Conservation (phyloP, 2,329 filamentous ascomycete species). For the Pyrenophora seminiperda region DNA sequence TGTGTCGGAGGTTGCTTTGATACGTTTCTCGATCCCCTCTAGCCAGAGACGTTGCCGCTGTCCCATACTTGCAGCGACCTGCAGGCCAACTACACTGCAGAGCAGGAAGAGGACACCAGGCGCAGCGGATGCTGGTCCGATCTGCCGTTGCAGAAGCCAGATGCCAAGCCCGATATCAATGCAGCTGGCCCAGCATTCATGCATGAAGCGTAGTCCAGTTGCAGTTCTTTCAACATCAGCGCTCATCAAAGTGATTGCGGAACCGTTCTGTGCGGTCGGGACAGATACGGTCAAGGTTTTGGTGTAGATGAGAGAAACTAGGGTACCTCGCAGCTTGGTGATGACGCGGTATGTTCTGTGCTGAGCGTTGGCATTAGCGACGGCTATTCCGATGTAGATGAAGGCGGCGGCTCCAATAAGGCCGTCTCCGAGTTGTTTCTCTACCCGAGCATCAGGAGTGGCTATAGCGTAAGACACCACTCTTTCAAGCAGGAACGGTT, state of each 20-base stretch:
- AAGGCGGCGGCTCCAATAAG: background rate
- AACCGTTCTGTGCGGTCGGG: background rate
- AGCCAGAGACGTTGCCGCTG: constrained; percentile 1
- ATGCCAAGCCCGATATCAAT: background rate
- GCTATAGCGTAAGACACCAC: background rate
- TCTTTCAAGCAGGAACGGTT: background rate
- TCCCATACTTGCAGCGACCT: background rate
- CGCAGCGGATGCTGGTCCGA: background rate
- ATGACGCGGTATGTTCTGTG: background rate
- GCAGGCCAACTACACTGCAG: background rate
- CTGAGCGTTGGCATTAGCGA: constrained; percentile 1
- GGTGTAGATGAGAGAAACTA: constrained; percentile 1
- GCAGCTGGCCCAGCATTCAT: constrained; percentile 2
- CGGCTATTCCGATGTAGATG: background rate
- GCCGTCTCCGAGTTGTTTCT: background rate
- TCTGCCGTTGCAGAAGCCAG: background rate
- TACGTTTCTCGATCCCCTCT: background rate
- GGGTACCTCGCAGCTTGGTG: background rate
- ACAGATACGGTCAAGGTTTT: constrained; percentile 1
- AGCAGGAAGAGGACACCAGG: constrained; percentile 1
- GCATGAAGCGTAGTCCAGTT: background rate
- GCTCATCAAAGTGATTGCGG: constrained; percentile 1
- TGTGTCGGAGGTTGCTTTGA: background rate
- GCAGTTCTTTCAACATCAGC: background rate
- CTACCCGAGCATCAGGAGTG: background rate